phyloP scores from a whole-genome alignment of 371 early-diverging fungal species.

The Capillidium rhysosporum region DNA sequence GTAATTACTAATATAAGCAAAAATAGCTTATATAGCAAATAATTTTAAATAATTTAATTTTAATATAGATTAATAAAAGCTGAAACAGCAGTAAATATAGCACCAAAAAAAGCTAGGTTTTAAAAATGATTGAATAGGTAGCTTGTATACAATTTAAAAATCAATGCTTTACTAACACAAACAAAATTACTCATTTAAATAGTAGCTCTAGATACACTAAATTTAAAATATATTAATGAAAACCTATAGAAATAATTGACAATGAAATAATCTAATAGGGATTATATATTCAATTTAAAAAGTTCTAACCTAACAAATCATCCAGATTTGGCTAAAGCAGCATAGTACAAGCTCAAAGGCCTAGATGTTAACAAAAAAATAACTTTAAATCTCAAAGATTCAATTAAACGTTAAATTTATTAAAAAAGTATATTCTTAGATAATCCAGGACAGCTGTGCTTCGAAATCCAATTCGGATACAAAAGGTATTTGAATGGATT shows the following conservation, averaged over 20 bases:
- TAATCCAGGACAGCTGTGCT: conserved; percentile 21
- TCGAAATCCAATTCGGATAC: conserved; percentile 29
- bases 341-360: neutral
- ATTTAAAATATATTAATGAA: no score
- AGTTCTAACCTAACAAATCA: neutral
- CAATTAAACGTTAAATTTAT: neutral
- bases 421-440: neutral
- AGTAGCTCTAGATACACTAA: no score
- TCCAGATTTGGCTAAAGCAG: neutral
- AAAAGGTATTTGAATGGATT: conserved; percentile 53
- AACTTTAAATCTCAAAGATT: neutral
- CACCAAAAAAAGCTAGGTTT: no score
- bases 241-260: no score
- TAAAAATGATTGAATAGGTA: neutral
- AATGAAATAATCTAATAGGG: no score
- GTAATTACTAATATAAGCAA: no score
- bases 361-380: neutral
- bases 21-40: no score
- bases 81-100: no score
- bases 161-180: neutral
- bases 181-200: no score
- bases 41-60: no score
- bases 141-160: neutral
- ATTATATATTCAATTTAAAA: no score
- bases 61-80: no score